A percentile compares a stretch with the other conserved stretches of the same genome.
Evolutionary conservation across 164 flowering plant genomes (phyloP).

Genomic region (Magnolia officinalis): DNA sequence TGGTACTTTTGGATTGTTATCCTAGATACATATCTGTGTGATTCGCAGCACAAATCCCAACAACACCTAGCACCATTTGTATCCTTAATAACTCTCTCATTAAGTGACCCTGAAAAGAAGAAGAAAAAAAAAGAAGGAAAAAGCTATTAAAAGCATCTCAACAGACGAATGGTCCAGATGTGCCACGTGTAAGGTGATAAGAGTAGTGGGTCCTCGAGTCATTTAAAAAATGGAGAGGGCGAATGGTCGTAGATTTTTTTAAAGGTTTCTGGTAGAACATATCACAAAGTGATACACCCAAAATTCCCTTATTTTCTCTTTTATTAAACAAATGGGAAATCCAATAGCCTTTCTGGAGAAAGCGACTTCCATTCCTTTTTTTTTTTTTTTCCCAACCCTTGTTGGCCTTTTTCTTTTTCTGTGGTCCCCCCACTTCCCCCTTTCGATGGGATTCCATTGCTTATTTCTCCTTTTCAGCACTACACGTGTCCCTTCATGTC

Average conservation of each 20-base stretch:
- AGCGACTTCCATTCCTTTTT: not conserved
- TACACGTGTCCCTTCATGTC: conserved; percentile 2
- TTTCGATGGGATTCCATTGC: conserved; percentile 1
- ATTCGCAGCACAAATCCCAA: too few species aligned
- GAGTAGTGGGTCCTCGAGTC: too few species aligned
- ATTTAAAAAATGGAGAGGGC: not conserved
- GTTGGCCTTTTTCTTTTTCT: not conserved
- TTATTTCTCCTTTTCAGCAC: conserved; percentile 8
- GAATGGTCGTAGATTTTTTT: not conserved
- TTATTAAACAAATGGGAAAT: not conserved
- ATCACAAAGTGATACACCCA: not conserved
- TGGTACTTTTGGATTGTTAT: too few species aligned
- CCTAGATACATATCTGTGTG: too few species aligned
- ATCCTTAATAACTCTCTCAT: too few species aligned
- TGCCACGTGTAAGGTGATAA: too few species aligned
- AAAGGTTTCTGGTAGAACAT: not conserved
- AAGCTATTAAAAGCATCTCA: too few species aligned
- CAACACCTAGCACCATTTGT: too few species aligned
- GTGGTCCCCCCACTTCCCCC: conserved; percentile 4
- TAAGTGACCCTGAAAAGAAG: too few species aligned
- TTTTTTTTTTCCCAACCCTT: not conserved
- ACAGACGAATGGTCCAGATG: too few species aligned
- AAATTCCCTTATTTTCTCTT: not conserved
- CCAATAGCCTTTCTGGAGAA: conserved; percentile 1
- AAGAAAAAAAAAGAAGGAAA: too few species aligned